phyloP scores from a whole-genome alignment of 2,329 filamentous ascomycete species.

The Microdochium trichocladiopsis region DNA sequence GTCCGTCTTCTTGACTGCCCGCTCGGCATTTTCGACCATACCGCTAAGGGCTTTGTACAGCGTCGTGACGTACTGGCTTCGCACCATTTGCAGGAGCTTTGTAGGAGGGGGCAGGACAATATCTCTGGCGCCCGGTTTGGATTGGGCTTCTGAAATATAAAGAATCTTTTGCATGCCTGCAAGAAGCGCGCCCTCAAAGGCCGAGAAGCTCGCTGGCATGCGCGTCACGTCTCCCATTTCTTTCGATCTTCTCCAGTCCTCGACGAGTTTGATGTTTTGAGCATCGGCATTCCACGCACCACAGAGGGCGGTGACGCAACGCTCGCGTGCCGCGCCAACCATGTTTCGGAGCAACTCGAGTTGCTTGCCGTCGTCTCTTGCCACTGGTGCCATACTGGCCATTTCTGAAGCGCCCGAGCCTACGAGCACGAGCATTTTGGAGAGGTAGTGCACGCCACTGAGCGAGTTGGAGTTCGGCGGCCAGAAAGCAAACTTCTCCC shows the following conservation, averaged over 20 bases:
- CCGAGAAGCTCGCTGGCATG: conserved; percentile 80
- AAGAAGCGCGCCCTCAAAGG: conserved; percentile 78
- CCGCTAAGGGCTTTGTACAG: conserved; percentile 91
- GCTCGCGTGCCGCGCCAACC: conserved; percentile 72
- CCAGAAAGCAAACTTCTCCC: conserved; percentile 96
- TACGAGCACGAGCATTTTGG: conserved; percentile 72
- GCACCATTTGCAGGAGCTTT: conserved; percentile 85
- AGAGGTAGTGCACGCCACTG: conserved; percentile 85
- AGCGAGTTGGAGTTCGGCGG: conserved; percentile 87
- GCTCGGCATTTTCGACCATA: conserved; percentile 95
- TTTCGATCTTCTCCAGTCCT: conserved; percentile 83
- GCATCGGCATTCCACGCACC: conserved; percentile 91
- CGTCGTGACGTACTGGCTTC: conserved; percentile 86
- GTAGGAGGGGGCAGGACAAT: conserved; percentile 80
- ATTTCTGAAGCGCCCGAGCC: conserved; percentile 85
- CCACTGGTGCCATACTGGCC: conserved; percentile 64
- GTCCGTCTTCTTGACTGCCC: conserved; percentile 56
- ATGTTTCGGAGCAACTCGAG: conserved; percentile 69
- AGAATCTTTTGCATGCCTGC: conserved; percentile 90
- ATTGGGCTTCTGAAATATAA: conserved; percentile 81
- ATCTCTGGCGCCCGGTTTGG: conserved; percentile 63
- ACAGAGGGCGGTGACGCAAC: conserved; percentile 78
- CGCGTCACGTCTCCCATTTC: conserved; percentile 83
- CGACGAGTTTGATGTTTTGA: conserved; percentile 84
- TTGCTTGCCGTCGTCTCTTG: conserved; percentile 44